Base-by-base conservation (phyloP, 805 yeast genomes). In the Monosporozyma yasuniensis region DNA sequence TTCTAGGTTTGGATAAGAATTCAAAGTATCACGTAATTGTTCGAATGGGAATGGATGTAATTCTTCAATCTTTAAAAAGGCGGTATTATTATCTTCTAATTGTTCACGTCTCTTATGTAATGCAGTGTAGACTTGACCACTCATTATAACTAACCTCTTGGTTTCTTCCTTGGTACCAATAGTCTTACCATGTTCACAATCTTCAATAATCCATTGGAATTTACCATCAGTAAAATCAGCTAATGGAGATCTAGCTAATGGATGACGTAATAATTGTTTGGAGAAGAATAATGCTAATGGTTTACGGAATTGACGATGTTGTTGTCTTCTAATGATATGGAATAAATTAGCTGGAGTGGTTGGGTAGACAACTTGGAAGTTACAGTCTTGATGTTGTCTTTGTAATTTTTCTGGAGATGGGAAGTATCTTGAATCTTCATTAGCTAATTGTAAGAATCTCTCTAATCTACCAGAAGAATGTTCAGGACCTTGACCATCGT, bases 401-500 rank as follows among this genome's bases (percentile, higher is more conserved):
- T 87, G 87, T 58, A 93, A 78, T 72, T 88, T 87, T 63, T 84
- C 90, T 52, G 76, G 81, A 41, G 87, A 69, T 67, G 99, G 99
- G 96, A 87, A 93, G 62, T 65, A 72, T 73, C 98, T 85, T 63
- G 87, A 88, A 70, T 93, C 99, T 75, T 93, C 99, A 68, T 90
- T 90, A 66, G 96, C 84, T 66, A 93, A 73, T 75, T 87, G 96
- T 71, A 93, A 78, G 75, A 89, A 93, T 76, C 99, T 84, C 76
- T 93, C 99, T 49, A 93, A 72, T 79, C 98, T 84, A 64, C 96
- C 98, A 50, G 96, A 87, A 25, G 99, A 93, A 74, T 93, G 99
- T 76, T 93, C 99, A 58, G 99, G 98, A 64, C 99, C 99, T 76
- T 93, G 99, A 59, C 99, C 99, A 69, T 93, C 99, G 70, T 90